These are phyloP conservation scores for Amanita fuliginea DNA, from an alignment of 768 basidiomycete species.

Conservation along the genomic window DNA sequence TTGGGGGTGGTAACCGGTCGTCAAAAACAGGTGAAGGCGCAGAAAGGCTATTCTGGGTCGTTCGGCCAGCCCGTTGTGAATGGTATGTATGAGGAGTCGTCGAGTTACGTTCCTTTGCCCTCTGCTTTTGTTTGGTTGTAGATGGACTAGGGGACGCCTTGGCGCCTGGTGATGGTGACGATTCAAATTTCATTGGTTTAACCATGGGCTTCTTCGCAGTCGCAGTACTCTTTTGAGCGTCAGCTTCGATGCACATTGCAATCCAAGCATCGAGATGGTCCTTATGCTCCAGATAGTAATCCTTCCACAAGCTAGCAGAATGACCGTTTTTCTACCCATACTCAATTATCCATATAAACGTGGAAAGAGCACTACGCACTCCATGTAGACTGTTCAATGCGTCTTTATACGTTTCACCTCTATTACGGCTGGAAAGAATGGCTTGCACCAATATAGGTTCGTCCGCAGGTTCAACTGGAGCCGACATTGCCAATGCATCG, in stretches of 20 bases:
- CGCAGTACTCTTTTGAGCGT: constrained; percentile 4
- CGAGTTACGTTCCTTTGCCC: constrained; percentile 4
- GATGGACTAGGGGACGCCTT: constrained; percentile 12
- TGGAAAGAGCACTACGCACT: constrained; percentile 24
- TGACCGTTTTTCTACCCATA: constrained; percentile 32
- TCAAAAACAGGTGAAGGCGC: constrained; percentile 37
- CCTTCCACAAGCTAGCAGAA: constrained; percentile 63
- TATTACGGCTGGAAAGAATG: constrained; percentile 26
- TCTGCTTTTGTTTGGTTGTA: constrained; percentile 15
- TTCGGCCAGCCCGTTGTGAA: constrained; percentile 24
- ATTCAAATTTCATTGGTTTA: constrained; percentile 25
- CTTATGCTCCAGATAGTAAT: constrained; percentile 67
- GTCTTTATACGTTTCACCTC: constrained; percentile 45
- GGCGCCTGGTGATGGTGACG: constrained; percentile 15
- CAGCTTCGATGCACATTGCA: constrained; percentile 17
- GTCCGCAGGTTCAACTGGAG: constrained; percentile 44
- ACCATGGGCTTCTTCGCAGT: constrained; percentile 23
- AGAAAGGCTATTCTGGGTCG: constrained; percentile 53
- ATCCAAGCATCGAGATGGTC: constrained; percentile 43
- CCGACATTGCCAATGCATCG: constrained; percentile 40
- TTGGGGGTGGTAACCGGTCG: constrained; percentile 44
- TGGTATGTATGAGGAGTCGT: constrained; percentile 14
- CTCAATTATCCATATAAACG: constrained; percentile 11
- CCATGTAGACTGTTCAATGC: constrained; percentile 60
- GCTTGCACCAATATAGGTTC: constrained; percentile 48